Evolutionary conservation across 257 asterid genomes (phyloP), one percentile per base, ranked within the genome.

Genomic region (Jacaranda copaia): DNA sequence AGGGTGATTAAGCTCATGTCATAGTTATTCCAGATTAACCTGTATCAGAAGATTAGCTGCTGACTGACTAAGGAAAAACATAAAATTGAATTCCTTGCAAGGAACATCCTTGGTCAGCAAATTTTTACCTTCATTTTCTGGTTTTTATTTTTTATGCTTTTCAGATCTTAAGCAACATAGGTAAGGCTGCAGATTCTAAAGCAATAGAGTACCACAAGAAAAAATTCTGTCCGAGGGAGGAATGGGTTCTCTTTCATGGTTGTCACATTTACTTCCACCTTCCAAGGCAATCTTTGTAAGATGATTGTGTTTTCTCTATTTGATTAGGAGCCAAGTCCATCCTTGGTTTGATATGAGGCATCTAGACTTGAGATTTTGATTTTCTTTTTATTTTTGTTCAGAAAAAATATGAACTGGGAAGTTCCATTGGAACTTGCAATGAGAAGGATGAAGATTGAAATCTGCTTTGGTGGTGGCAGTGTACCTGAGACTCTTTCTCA

Each of bases 211-310:
- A 84, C 84, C 93, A 89, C 88, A 91, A 89, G 91, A 87, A 85
- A 78, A 95, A 91, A 79, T 81, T 85, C 18, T 91, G 94, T 78
- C 98, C 96, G 1, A 84, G 86, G 83, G 93, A 90, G 66, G 86
- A 91, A 77, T 91, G 99, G 98, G 83, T 83, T 70, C 94, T 83
- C 49, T 95, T 95, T 87, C 96, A 87, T 61, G 94, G 90, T 80
- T 93, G 94, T 87, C 57, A 79, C 84, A 82, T 93, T 82, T 90
- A 87, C 88, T 93, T 95, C 81, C 88, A 84, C 82, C 75, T 87
- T 77, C 89, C 90, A 48, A 82, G 49, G 69, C 85, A 80, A 74
- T 77, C 78, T 75, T 38, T 79, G 96, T 89, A 82, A 88, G 97
- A 76, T 48, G 59, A 45, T 68, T 72, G n/a, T 63, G 57, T 82